Evolutionary conservation across 768 basidiomycete genomes (phyloP).

Genomic region (Boletus sp.): DNA sequence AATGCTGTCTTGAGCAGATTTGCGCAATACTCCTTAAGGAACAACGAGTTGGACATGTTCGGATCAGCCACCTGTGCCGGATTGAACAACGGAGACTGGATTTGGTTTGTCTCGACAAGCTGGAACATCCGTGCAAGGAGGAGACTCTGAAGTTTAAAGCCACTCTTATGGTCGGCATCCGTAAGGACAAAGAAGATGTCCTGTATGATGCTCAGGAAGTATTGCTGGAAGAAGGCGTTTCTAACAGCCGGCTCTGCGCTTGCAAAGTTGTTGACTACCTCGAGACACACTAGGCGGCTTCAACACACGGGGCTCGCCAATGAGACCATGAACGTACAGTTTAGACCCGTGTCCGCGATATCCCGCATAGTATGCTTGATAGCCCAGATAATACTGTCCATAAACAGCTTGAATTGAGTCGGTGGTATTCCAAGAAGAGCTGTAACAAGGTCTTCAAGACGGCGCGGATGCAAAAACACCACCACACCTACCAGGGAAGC

Average conservation of each 20-base stretch:
- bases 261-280: constrained; percentile 95
- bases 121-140: constrained; percentile 94
- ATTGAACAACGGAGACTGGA: constrained; percentile 84
- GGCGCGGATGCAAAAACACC: not conserved
- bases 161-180: constrained; percentile 98
- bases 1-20: constrained; percentile 86
- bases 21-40: constrained; percentile 82
- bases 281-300: constrained; percentile 67
- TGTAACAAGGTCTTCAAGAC: not conserved
- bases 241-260: constrained; percentile 71
- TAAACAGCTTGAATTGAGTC: constrained; percentile 92
- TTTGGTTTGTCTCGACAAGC: constrained; percentile 76
- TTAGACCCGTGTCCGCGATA: constrained; percentile 88
- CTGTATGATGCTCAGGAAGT: constrained; percentile 88
- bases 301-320: constrained; percentile 1
- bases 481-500: constrained; percentile 82
- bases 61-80: constrained; percentile 67
- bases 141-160: constrained; percentile 92
- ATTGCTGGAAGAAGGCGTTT: constrained; percentile 95
- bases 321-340: constrained; percentile 42
- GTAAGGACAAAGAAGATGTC: constrained; percentile 98
- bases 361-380: constrained; percentile 99
- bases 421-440: constrained; percentile 87
- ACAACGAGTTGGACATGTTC: constrained; percentile 70
- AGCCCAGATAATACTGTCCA: constrained; percentile 99